phyloP scores from a whole-genome alignment of 139 green algal species.

The Picochlorum sp. region DNA sequence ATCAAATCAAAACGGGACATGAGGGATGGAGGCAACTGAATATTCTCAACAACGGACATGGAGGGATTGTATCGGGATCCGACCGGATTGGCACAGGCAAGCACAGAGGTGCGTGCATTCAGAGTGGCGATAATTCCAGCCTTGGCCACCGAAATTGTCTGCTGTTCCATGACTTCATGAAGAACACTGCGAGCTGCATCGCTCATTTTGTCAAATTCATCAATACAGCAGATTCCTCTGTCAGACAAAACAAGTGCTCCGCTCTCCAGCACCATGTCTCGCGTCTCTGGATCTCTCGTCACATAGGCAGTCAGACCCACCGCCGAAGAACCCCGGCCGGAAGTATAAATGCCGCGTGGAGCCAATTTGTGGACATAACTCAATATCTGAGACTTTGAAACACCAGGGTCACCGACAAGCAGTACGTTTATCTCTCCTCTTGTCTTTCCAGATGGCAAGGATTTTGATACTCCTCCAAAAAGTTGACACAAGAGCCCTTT shows the following conservation, averaged over 20 bases:
- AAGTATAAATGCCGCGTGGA: slow-evolving; percentile 94
- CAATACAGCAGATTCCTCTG: slow-evolving; percentile 93
- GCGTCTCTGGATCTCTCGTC: slow-evolving; percentile 79
- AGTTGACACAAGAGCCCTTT: slow-evolving; percentile 74
- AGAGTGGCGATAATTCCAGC: slow-evolving; percentile 95
- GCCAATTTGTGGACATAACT: slow-evolving; percentile 90
- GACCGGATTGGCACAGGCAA: slow-evolving; percentile 70
- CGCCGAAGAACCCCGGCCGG: slow-evolving; percentile 78
- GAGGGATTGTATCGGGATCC: slow-evolving; percentile 79
- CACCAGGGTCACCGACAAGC: slow-evolving; percentile 90
- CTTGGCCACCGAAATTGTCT: slow-evolving; percentile 97
- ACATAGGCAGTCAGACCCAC: slow-evolving; percentile 97
- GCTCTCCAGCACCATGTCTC: slow-evolving; percentile 92
- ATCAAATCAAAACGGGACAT: slow-evolving; percentile 93
- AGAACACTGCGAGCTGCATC: slow-evolving; percentile 83
- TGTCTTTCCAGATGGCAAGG: slow-evolving; percentile 39
- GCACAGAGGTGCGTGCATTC: slow-evolving; percentile 85
- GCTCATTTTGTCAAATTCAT: slow-evolving; percentile 99
- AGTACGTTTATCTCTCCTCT: slow-evolving; percentile 94
- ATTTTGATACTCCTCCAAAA: slow-evolving; percentile 71
- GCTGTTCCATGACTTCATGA: slow-evolving; percentile 98
- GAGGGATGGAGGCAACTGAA: slow-evolving; percentile 91
- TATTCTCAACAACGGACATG: slow-evolving; percentile 91
- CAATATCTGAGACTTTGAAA: slow-evolving; percentile 93
- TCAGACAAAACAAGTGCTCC: slow-evolving; percentile 92